Evolutionary conservation across 2,329 filamentous ascomycete genomes (phyloP), one percentile per base, ranked within the genome.

Genomic region (Fusarium acutatum): DNA sequence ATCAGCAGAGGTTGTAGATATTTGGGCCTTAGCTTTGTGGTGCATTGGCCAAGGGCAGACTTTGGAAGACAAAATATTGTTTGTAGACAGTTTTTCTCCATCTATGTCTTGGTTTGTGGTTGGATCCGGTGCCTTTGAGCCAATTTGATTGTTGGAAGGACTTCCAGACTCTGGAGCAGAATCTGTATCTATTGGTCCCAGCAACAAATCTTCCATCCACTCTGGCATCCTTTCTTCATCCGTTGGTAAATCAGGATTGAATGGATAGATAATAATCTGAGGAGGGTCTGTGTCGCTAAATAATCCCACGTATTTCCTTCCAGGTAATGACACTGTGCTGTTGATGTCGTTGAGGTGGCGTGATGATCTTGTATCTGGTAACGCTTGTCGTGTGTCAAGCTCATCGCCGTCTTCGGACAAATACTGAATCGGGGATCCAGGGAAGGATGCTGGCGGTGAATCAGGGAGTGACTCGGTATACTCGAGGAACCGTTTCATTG

Each of bases 61-160:
- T 28, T 46, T 15, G 13, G 6, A 8, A 5, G 2, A 28, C 10
- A 13, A 11, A 22, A 0, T 4, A 14, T 7, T 20, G 6, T 28
- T 0, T 8, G 1, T 7, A 5, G 18, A 2, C 5, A 4, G 30
- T 10, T 50, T 15, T 4, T 14, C 15, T 7, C 0, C 15, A 7
- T 50, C 5, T 0, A 2, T 18, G 8, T 13, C 15, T 7, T n/a
- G 11, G 8, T n/a, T 3, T 4, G 12, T 24, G 7, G 22, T 15
- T 18, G 4, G 22, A 18, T 8, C 22, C 3, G 4, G 15, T 0
- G 14, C 8, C 7, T 32, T 44, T 3, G 22, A 20, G 17, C 24
- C 11, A 20, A 7, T 1, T 14, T 44, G 17, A 26, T 0, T 26
- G 24, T 8, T 18, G 3, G n/a, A 18, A 13, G n/a, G 11, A 12